phyloP scores from a whole-genome alignment of 306 rosid species.

The Coriaria nepalensis region DNA sequence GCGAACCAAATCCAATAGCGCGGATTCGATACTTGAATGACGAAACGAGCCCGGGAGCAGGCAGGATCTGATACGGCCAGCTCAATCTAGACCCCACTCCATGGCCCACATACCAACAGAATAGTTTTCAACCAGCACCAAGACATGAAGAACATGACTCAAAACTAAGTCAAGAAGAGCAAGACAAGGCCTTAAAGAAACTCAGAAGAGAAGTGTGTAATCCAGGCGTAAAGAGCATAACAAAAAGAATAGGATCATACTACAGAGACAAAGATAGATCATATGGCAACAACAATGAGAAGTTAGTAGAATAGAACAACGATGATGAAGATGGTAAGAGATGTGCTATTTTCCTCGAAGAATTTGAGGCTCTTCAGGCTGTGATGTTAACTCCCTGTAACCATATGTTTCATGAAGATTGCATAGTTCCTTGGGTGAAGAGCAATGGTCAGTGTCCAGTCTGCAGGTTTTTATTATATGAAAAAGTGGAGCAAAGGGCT shows the following conservation, averaged over 20 bases:
- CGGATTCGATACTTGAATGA: conserved; percentile 8
- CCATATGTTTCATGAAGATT: conserved; percentile 82
- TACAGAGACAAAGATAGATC: conserved; percentile 24
- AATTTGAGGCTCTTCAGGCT: conserved; percentile 48
- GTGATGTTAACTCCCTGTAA: conserved; percentile 67
- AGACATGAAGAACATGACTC: conserved; percentile 14
- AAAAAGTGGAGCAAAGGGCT: conserved; percentile 14
- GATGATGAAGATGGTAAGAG: conserved; percentile 44
- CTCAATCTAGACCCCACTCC: conserved; percentile 10
- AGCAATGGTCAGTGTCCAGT: conserved; percentile 63
- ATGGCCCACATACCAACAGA: conserved; percentile 21
- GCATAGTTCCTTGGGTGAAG: conserved; percentile 68
- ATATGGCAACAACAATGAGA: conserved; percentile 1
- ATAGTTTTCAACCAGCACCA: conserved; percentile 10
- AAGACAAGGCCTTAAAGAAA: conserved; percentile 31
- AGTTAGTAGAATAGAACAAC: conserved; percentile 9
- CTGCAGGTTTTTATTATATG: conserved; percentile 43
- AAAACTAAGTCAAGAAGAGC: conserved; percentile 21
- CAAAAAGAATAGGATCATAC: conserved; percentile 29
- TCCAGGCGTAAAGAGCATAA: conserved; percentile 23
- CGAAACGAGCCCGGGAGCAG: background rate
- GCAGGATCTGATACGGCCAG: background rate
- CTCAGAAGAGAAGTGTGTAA: conserved; percentile 43
- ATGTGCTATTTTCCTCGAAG: conserved; percentile 70
- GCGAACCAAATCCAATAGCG: background rate